A percentile compares a stretch with the other conserved stretches of the same genome.
These are phyloP conservation scores for Talaromyces sp. DNA, from an alignment of 2,329 filamentous ascomycete genomes.

Conservation along the genomic window DNA sequence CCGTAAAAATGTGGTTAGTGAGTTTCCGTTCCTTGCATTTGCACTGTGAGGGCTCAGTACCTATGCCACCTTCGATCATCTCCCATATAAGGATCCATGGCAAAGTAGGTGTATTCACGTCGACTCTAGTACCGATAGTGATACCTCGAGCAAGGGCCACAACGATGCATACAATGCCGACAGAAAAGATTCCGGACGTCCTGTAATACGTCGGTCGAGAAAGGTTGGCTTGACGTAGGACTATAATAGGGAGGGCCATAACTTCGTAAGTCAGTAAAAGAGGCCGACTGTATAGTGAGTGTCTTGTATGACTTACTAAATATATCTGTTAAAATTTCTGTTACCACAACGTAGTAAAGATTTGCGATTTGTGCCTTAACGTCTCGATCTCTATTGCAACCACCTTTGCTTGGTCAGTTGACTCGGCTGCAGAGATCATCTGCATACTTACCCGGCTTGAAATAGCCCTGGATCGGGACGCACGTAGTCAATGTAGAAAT, in stretches of 20 bases:
- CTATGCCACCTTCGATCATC: slow-evolving; percentile 35
- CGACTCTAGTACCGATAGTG: slow-evolving; percentile 30
- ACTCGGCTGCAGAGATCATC: background rate
- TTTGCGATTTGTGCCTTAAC: slow-evolving; percentile 31
- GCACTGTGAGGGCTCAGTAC: slow-evolving; percentile 21
- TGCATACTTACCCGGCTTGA: slow-evolving; percentile 26
- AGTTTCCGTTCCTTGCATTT: background rate
- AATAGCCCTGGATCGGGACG: slow-evolving; percentile 35
- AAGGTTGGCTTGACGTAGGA: slow-evolving; percentile 37
- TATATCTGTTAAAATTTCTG: slow-evolving; percentile 36
- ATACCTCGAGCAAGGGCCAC: slow-evolving; percentile 28
- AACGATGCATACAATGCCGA: slow-evolving; percentile 28
- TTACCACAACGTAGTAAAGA: slow-evolving; percentile 34
- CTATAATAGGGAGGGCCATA: slow-evolving; percentile 37
- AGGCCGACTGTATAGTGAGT: background rate
- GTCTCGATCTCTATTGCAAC: slow-evolving; percentile 29
- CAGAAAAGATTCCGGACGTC: slow-evolving; percentile 29
- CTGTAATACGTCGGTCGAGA: slow-evolving; percentile 30
- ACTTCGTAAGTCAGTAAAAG: slow-evolving; percentile 24
- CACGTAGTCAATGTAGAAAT: slow-evolving; percentile 36
- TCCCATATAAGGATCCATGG: slow-evolving; percentile 39
- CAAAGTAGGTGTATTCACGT: slow-evolving; percentile 27
- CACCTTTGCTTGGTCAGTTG: slow-evolving; percentile 13
- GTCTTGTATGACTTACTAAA: slow-evolving; percentile 26
- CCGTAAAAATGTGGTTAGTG: background rate